These are phyloP conservation scores for Monosporascus cannonballus DNA, from an alignment of 2,329 filamentous ascomycete species.

Conservation along the genomic window DNA sequence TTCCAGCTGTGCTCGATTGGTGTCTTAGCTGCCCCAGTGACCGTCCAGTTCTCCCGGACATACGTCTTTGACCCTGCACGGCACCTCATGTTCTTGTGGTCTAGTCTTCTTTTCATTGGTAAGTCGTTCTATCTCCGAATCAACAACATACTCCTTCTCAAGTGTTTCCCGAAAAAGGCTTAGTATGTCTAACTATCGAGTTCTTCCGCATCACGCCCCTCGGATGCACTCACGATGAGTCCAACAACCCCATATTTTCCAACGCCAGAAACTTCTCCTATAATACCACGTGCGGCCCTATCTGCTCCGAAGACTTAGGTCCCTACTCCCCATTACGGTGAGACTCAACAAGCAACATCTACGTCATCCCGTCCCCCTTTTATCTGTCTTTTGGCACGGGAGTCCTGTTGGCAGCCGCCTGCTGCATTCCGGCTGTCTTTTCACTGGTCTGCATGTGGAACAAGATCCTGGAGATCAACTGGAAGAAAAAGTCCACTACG, in stretches of 20 bases:
- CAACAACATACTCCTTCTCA: background rate
- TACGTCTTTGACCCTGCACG: conserved; percentile 60
- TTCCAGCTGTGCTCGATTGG: conserved; percentile 63
- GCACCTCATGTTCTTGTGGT: conserved; percentile 64
- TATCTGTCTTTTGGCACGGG: conserved; percentile 52
- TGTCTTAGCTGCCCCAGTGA: conserved; percentile 57
- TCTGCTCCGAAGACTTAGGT: conserved; percentile 37
- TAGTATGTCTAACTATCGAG: conserved; percentile 57
- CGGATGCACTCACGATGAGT: conserved; percentile 35
- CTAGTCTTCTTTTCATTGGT: conserved; percentile 54
- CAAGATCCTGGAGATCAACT: conserved; percentile 55
- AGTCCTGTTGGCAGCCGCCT: conserved; percentile 56
- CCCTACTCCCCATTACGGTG: conserved; percentile 50
- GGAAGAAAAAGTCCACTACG: no score
- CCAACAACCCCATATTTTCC: conserved; percentile 29
- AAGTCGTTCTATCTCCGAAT: conserved; percentile 13
- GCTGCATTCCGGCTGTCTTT: conserved; percentile 58
- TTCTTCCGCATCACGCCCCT: conserved; percentile 50
- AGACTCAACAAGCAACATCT: conserved; percentile 53
- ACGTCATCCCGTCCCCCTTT: conserved; percentile 53
- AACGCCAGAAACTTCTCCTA: conserved; percentile 38
- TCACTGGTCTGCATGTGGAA: conserved; percentile 57
- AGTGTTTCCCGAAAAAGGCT: conserved; percentile 30
- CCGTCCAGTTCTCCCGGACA: conserved; percentile 53
- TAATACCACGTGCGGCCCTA: conserved; percentile 37